Evolutionary conservation across 2,329 filamentous ascomycete species (phyloP).

Genomic region (Cladosporium sphaerospermum): DNA sequence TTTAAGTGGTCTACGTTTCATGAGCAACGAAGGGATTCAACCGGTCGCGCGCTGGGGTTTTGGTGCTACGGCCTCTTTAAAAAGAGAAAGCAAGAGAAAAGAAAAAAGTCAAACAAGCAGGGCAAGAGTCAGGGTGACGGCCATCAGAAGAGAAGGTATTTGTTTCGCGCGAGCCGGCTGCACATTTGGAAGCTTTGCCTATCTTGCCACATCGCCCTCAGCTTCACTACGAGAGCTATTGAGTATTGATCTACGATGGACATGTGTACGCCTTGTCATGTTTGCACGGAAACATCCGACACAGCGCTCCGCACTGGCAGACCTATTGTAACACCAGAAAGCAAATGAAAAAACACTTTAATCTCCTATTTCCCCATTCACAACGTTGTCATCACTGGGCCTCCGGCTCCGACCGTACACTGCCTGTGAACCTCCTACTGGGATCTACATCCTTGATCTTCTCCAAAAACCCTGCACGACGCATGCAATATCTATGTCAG

Average conservation of each 20-base stretch:
- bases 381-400: not conserved
- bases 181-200: too few species aligned
- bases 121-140: too few species aligned
- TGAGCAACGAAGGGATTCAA: not conserved
- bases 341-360: not conserved
- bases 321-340: slow-evolving; percentile 3
- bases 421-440: not conserved
- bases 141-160: not conserved
- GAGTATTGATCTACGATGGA: not conserved
- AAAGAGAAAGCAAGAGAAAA: not conserved
- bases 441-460: slow-evolving; percentile 14
- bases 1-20: slow-evolving; percentile 47
- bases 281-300: too few species aligned
- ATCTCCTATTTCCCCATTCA: not conserved
- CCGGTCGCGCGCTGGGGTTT: not conserved
- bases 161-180: too few species aligned
- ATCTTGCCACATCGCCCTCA: too few species aligned
- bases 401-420: not conserved
- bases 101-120: not conserved
- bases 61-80: not conserved
- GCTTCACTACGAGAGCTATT: not conserved
- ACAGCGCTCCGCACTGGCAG: too few species aligned
- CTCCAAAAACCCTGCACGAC: slow-evolving; percentile 16
- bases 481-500: slow-evolving; percentile 12
- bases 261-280: not conserved